Evolutionary conservation across 2,329 filamentous ascomycete genomes (phyloP), one percentile per base, ranked within the genome.

Genomic region (Rhytidhysteron rufulum): DNA sequence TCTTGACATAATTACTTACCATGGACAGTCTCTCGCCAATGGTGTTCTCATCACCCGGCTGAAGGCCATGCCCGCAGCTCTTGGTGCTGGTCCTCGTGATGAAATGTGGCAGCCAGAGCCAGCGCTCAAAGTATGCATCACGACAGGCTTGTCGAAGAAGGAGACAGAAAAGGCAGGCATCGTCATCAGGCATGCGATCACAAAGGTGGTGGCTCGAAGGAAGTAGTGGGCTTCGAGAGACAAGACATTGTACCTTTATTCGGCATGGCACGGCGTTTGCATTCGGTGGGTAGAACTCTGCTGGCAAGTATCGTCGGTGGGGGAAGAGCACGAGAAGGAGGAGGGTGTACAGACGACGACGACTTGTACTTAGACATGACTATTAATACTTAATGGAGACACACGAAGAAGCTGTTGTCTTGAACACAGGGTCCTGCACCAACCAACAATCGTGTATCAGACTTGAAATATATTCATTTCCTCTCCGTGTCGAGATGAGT

Each of bases 161-260:
- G 93, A 98, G 65, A 86, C 90, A 40, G 94, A 98, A 70, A 95
- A 94, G 73, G 88, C 93, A 1, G 93, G 90, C 11, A 82, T 84
- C 6, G 83, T 80, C 8, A 90, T 98, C 51, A 78, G 91, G 44
- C 90, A 96, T 68, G 91, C 93, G 11, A 87, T 97, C 51, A 95
- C 90, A 37, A 96, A 95, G 70, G 82, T 97, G 45, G 82, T 98
- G 76, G 78, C 74, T 53, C 69, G 69, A 55, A 69, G 68, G 58
- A 75, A 61, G 53, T 66, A 55, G 34, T 37, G 13, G 7, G 24
- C 24, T 27, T 8, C 13, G 24, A 3, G 35, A 3, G 4, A 18
- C 4, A 15, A 17, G n/a, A 33, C 18, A 4, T 33, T 33, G 17
- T 33, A 33, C 31, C 11, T 16, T 33, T 16, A 16, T 33, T 33